These are phyloP conservation scores for Porphyridium purpureum DNA, from an alignment of 23 red algal genomes.

Conservation along the genomic window DNA sequence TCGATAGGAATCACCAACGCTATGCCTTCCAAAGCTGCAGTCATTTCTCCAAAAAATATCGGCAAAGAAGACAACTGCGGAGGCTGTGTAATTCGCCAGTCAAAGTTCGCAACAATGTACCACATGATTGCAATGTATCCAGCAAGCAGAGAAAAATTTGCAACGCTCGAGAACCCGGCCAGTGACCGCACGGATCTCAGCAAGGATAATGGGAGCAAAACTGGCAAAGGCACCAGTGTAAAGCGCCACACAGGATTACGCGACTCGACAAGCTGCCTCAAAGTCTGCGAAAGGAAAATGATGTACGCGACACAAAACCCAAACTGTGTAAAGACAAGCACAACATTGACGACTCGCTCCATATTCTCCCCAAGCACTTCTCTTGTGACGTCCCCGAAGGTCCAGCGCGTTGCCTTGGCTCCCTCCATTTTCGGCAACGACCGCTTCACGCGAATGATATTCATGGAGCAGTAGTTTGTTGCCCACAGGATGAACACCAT, in stretches of 20 bases:
- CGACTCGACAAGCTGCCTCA: conserved; percentile 54
- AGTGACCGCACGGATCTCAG: conserved; percentile 59
- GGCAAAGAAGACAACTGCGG: conserved; percentile 40
- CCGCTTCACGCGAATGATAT: too few species aligned
- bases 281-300: conserved; percentile 70
- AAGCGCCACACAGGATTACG: conserved; percentile 22
- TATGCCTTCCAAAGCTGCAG: conserved; percentile 84
- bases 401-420: too few species aligned
- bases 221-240: conserved; percentile 48
- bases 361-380: conserved; percentile 23
- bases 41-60: conserved; percentile 86
- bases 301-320: conserved; percentile 88
- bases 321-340: conserved; percentile 77
- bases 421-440: too few species aligned
- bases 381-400: conserved; percentile 60
- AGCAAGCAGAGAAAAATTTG: conserved; percentile 50
- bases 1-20: conserved; percentile 88
- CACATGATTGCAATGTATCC: conserved; percentile 48
- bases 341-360: conserved; percentile 33
- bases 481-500: conserved; percentile 38
- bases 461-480: conserved; percentile 65
- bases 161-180: conserved; percentile 39
- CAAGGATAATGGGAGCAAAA: conserved; percentile 26
- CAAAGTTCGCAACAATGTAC: conserved; percentile 55
- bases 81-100: conserved; percentile 32